phyloP scores from a whole-genome alignment of 2,329 filamentous ascomycete genomes.

The Diplodia sapinea region DNA sequence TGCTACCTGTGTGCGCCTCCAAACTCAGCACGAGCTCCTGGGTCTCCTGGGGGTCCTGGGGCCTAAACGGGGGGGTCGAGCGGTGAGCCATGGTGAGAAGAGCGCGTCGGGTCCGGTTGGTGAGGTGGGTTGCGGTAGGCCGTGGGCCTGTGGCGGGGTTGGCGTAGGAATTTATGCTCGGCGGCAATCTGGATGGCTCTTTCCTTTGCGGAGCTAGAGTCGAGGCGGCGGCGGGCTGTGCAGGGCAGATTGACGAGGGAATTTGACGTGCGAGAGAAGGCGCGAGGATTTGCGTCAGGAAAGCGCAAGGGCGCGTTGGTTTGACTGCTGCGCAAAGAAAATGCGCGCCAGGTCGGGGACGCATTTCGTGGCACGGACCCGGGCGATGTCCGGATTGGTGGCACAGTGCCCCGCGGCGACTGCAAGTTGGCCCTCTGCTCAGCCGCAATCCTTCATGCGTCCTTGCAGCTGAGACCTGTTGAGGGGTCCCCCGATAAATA shows the following conservation, averaged over 20 bases:
- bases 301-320: slow-evolving; percentile 7
- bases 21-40: slow-evolving; percentile 69
- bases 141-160: slow-evolving; percentile 6
- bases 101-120: neutral
- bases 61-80: slow-evolving; percentile 63
- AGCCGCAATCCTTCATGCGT: neutral
- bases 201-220: neutral
- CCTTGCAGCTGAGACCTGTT: neutral
- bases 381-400: slow-evolving; percentile 1
- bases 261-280: neutral
- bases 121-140: neutral
- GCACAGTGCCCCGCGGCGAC: neutral
- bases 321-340: neutral
- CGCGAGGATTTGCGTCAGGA: neutral
- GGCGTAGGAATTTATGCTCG: slow-evolving; percentile 14
- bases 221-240: slow-evolving; percentile 6
- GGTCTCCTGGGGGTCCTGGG: slow-evolving; percentile 74
- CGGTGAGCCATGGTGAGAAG: slow-evolving; percentile 57
- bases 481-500: neutral
- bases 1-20: slow-evolving; percentile 59
- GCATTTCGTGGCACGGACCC: slow-evolving; percentile 1
- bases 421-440: neutral
- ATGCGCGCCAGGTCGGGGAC: neutral
- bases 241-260: neutral
- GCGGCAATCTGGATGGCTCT: slow-evolving; percentile 7